phyloP scores from a whole-genome alignment of 1,139 yeast genomes.

The Scheffersomyces titani region DNA sequence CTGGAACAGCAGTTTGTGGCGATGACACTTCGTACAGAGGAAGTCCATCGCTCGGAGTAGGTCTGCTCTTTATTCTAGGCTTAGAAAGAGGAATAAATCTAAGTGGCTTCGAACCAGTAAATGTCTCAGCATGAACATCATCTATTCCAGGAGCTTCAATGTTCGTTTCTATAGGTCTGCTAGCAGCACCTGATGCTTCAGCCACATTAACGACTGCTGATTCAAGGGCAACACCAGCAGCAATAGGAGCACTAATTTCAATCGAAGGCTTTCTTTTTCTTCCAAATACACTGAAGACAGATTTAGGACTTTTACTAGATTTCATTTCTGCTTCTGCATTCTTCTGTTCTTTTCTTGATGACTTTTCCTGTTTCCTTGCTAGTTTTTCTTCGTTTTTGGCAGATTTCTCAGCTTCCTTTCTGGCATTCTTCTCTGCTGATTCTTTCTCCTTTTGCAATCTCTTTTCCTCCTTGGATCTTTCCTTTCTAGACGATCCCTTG shows the following conservation, averaged over 20 bases:
- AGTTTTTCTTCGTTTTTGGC: slow-evolving; percentile 7
- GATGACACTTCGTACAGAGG: not conserved
- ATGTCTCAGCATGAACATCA: not conserved
- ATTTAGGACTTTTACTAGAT: not conserved
- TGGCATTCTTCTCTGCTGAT: slow-evolving; percentile 12
- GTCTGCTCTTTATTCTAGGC: not conserved
- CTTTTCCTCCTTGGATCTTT: slow-evolving; percentile 37
- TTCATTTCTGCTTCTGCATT: not conserved
- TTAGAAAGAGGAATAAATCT: not conserved
- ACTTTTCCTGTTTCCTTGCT: slow-evolving; percentile 3
- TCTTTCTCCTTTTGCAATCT: slow-evolving; percentile 18
- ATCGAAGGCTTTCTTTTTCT: slow-evolving; percentile 2
- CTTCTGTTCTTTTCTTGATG: slow-evolving; percentile 3
- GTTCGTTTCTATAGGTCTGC: not conserved
- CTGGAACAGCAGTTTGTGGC: not conserved
- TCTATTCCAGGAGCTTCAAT: not conserved
- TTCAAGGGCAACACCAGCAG: not conserved
- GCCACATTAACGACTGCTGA: not conserved
- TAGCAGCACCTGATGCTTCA: not conserved
- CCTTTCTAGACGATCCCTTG: slow-evolving; percentile 25
- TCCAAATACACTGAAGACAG: not conserved
- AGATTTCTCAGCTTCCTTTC: slow-evolving; percentile 13
- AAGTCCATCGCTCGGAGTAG: not conserved
- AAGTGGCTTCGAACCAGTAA: not conserved
- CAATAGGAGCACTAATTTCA: not conserved